Conservation (phyloP, 495 filamentous ascomycete species). For the Annulohypoxylon nitens region DNA sequence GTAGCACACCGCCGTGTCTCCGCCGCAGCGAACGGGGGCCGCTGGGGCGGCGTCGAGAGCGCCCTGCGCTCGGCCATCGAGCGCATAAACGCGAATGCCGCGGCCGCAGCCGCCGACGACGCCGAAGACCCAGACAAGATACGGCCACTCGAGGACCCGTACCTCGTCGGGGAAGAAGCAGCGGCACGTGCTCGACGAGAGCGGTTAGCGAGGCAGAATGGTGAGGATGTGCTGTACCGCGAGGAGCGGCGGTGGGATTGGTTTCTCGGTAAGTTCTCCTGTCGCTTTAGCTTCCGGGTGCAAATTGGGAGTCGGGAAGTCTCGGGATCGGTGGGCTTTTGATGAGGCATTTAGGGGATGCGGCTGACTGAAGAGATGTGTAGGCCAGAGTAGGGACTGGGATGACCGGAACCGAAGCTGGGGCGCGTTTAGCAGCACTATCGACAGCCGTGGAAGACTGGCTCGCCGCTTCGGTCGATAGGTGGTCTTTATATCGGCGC, state of each 20-base stretch:
- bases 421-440: slow-evolving; percentile 57
- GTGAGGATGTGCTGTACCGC: slow-evolving; percentile 57
- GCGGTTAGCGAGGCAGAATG: slow-evolving; percentile 61
- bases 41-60: slow-evolving; percentile 41
- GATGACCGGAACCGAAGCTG: slow-evolving; percentile 63
- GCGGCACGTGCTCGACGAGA: slow-evolving; percentile 59
- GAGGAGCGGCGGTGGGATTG: slow-evolving; percentile 66
- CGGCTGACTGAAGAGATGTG: slow-evolving; percentile 24
- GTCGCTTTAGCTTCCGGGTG: too few species aligned
- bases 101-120: slow-evolving; percentile 25
- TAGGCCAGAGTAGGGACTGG: slow-evolving; percentile 62
- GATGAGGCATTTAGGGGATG: slow-evolving; percentile 4
- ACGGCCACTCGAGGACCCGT: slow-evolving; percentile 65
- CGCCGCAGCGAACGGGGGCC: slow-evolving; percentile 40
- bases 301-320: too few species aligned
- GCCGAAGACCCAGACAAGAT: slow-evolving; percentile 40
- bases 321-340: background rate
- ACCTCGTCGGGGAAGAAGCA: slow-evolving; percentile 66
- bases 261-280: slow-evolving; percentile 57
- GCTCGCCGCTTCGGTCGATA: slow-evolving; percentile 53
- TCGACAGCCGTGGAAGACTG: slow-evolving; percentile 53
- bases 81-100: slow-evolving; percentile 36
- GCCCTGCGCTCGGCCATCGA: slow-evolving; percentile 45
- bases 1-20: slow-evolving; percentile 62
- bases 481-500: background rate